Base-by-base conservation (phyloP, 2,329 filamentous ascomycete genomes). In the Phoma sp. region DNA sequence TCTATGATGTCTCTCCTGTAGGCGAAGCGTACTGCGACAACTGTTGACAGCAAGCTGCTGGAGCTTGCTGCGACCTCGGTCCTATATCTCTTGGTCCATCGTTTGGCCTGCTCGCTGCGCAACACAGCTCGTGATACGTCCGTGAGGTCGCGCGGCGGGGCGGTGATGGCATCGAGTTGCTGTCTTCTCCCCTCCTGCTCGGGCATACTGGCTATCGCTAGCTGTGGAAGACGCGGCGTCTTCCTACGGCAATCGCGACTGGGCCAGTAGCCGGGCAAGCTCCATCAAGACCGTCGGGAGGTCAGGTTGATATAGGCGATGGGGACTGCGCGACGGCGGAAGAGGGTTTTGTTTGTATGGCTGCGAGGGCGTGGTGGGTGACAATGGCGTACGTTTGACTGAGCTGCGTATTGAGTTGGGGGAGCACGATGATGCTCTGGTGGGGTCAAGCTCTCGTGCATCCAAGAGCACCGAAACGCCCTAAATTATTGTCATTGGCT, bases 51-150 rank as follows among this genome's bases (percentile, higher is more conserved):
- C 61, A 93, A 82, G 74, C 89, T 93, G 71, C 88, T 90, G 32
- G 86, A 81, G 75, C 87, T 90, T 37, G 91, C 91, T 57, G 90
- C 86, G 62, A 95, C 86, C 77, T 93, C 89, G 42, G 89, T 93
- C 61, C 90, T 85, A 76, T 95, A 93, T 63, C 83, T 84, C 78
- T 91, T 92, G 68, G 89, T 81, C 79, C 88, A 88, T 67, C 69
- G 73, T 67, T 79, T 82, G 42, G 77, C 73, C 56, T 78, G 74
- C 51, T 78, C 74, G 60, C 72, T 75, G 42, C 73, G 63, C 61
- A 75, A 53, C 11, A 75, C 65, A 10, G 69, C 60, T 30, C 66
- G 64, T 32, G 72, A 74, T 11, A 74, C 67, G 26, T 67, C 61
- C 23, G 63, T 67, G 26, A 78, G 72, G 76, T 75, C 74, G 71